Base-by-base conservation (phyloP, 208 protist genomes). In the Acanthamoeba culbertsoni region DNA sequence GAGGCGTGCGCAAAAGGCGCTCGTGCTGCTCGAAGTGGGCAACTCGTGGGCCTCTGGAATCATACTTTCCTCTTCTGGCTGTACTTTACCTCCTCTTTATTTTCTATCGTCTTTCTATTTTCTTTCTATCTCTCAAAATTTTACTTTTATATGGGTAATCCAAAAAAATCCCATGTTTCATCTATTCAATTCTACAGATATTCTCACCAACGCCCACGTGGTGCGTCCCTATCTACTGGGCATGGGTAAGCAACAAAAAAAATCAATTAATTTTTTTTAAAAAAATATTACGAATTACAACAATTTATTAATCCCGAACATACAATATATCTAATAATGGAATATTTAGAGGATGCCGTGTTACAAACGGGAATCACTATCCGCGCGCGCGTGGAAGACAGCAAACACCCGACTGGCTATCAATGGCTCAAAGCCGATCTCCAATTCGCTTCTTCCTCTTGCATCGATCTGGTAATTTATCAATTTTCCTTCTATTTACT, bases 41-140 rank as follows among this genome's bases (percentile, higher is more conserved):
- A 86, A 86, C 77, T 63, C 77, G 26, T 86, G 77, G 77, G 77
- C 77, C 14, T 86, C 77, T 18, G 77, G 77, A 6, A 86, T 86
- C 77, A 37, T 86, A 5, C 3, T 86, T 28, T 86, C 77, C n/a
- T 1, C n/a, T 5, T 37, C 43, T 16, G 77, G 77, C 4, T 86
- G 51, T 77, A 77, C 42, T 7, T 26, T n/a, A 46, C 7, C 59
- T 68, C 23, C 28, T 33, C 59, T 37, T 68, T 28, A 26, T 16
- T 42, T 33, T 7, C 2, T 33, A n/a, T n/a, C n/a, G n/a, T n/a
- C n/a, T n/a, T n/a, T n/a, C n/a, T n/a, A n/a, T n/a, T n/a, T n/a
- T n/a, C n/a, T n/a, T n/a, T n/a, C n/a, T n/a, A n/a, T n/a, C n/a
- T n/a, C n/a, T n/a, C n/a, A n/a, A n/a, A n/a, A n/a, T n/a, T n/a